Percentiles rank a stretch among this genome's conserved stretches.
These are phyloP conservation scores for Centrapalus pauciflorus DNA, from an alignment of 129 eudicot species.

Conservation along the genomic window DNA sequence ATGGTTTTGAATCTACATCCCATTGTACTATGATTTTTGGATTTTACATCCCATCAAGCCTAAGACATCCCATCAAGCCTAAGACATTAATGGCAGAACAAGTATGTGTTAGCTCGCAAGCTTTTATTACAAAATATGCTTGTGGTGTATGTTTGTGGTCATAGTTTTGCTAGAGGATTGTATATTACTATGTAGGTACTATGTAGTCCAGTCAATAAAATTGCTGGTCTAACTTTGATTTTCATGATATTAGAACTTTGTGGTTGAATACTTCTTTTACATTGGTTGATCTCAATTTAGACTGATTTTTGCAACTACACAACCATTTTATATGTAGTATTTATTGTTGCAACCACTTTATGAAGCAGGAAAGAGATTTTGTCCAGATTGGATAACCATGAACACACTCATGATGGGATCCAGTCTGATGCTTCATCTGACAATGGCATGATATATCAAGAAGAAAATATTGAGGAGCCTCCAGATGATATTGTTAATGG, in stretches of 20 bases:
- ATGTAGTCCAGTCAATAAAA: neutral
- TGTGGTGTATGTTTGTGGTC: neutral
- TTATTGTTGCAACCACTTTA: slow-evolving; percentile 9
- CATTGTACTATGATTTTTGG: neutral
- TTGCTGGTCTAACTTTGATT: neutral
- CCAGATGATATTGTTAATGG: slow-evolving; percentile 21
- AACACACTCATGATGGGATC: slow-evolving; percentile 25
- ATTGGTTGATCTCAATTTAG: neutral
- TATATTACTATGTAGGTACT: neutral
- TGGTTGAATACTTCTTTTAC: neutral
- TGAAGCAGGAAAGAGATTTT: slow-evolving; percentile 80
- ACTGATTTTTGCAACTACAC: neutral
- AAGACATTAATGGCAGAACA: no score
- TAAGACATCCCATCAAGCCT: no score
- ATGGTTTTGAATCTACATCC: neutral
- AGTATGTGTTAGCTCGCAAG: no score
- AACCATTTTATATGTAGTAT: neutral
- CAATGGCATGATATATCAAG: slow-evolving; percentile 22
- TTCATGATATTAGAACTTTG: neutral
- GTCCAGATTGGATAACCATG: slow-evolving; percentile 44
- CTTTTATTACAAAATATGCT: no score
- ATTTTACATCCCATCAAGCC: no score
- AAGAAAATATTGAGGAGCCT: slow-evolving; percentile 25
- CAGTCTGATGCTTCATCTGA: slow-evolving; percentile 37
- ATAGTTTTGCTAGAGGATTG: neutral